Conservation (phyloP, 768 basidiomycete species). For the Ramaria sp. region DNA sequence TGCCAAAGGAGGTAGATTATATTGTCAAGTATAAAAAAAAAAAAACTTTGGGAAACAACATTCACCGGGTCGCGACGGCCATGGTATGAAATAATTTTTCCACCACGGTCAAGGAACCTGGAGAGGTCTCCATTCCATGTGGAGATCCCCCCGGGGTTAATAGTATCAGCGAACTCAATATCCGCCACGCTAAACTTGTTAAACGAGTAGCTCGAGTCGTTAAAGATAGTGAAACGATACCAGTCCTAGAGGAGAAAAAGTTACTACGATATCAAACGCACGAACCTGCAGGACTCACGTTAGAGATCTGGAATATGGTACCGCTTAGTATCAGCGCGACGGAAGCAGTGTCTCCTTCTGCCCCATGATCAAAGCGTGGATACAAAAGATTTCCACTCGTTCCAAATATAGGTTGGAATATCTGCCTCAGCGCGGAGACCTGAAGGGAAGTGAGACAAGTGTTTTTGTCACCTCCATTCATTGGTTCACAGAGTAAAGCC, state of each 20-base stretch:
- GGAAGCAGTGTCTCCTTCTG: constrained; percentile 11
- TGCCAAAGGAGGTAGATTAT: constrained; percentile 8
- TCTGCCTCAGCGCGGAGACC: constrained; percentile 17
- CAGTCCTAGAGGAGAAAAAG: not conserved
- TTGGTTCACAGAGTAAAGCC: constrained; percentile 16
- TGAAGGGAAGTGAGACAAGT: constrained; percentile 19
- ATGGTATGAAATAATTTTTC: constrained; percentile 19
- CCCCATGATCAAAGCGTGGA: constrained; percentile 19
- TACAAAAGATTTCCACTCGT: constrained; percentile 17
- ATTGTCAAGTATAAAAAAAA: no score
- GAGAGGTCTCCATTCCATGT: constrained; percentile 14
- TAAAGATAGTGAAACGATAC: constrained; percentile 1
- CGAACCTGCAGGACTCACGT: not conserved
- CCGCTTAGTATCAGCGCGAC: constrained; percentile 10
- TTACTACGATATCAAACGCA: no score
- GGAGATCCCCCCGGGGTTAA: constrained; percentile 14
- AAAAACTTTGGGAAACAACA: not conserved
- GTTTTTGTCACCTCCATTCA: not conserved
- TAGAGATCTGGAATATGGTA: not conserved
- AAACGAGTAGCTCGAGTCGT: constrained; percentile 15
- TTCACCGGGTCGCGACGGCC: constrained; percentile 12
- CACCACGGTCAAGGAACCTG: constrained; percentile 16
- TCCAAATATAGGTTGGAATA: constrained; percentile 20
- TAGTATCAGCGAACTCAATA: constrained; percentile 11
- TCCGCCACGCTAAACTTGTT: constrained; percentile 14